These are phyloP conservation scores for Arctium minus DNA, from an alignment of 129 eudicot genomes.

Conservation along the genomic window DNA sequence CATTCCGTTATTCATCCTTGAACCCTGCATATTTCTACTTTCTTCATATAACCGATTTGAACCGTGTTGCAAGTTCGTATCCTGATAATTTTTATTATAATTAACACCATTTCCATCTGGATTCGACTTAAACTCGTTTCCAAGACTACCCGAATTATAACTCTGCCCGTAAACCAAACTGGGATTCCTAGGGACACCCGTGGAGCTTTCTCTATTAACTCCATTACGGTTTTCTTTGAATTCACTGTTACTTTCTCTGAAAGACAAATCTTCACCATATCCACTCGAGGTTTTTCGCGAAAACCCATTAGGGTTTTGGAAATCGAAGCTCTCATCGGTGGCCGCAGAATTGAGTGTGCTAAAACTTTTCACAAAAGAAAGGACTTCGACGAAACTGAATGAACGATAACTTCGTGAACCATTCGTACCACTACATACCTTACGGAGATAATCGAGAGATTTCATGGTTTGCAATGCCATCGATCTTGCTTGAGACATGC, in stretches of 20 bases:
- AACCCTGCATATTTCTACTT: background rate
- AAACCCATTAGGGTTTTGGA: background rate
- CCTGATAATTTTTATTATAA: slow-evolving; percentile 4
- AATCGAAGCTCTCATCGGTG: slow-evolving; percentile 7
- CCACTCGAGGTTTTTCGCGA: background rate
- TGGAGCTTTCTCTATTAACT: slow-evolving; percentile 15
- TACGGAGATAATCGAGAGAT: background rate
- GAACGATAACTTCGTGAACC: slow-evolving; percentile 1
- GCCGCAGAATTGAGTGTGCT: background rate
- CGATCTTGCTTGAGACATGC: slow-evolving; percentile 17
- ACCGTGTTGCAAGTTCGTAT: background rate
- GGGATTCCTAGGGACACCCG: background rate
- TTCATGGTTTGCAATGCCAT: background rate
- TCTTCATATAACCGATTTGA: slow-evolving; percentile 8
- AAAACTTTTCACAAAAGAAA: background rate
- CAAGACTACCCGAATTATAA: background rate
- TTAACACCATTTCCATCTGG: background rate
- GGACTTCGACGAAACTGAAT: background rate
- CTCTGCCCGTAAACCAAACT: background rate
- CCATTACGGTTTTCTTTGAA: slow-evolving; percentile 15
- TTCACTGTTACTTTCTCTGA: background rate
- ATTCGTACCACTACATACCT: background rate
- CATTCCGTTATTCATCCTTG: background rate
- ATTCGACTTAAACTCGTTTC: slow-evolving; percentile 2
- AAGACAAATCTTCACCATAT: background rate